Conservation (phyloP, 106 monocot genomes). For the Gastrodia elata region DNA sequence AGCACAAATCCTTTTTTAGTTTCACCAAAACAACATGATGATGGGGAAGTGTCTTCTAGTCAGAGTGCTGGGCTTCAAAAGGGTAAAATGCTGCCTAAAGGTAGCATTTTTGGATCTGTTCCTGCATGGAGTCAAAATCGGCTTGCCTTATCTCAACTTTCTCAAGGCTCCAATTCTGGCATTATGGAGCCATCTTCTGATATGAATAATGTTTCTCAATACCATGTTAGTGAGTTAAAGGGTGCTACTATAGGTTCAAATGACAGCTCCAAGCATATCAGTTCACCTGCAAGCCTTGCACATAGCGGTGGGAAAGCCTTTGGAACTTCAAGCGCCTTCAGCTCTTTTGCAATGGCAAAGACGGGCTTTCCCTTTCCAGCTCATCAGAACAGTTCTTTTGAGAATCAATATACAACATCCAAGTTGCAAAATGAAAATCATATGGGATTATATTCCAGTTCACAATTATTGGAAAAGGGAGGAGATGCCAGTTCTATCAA, state of each 20-base stretch:
- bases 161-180: slow-evolving; percentile 35
- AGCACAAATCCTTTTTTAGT: slow-evolving; percentile 24
- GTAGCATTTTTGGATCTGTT: slow-evolving; percentile 22
- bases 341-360: slow-evolving; percentile 30
- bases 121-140: slow-evolving; percentile 56
- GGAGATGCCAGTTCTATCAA: slow-evolving; percentile 24
- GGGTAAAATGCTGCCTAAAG: slow-evolving; percentile 27
- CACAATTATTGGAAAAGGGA: slow-evolving; percentile 44
- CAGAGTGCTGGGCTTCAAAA: slow-evolving; percentile 44
- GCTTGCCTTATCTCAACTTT: slow-evolving; percentile 23
- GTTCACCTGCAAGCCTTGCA: slow-evolving; percentile 6
- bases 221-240: slow-evolving; percentile 22
- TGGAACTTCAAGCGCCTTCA: slow-evolving; percentile 40
- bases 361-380: slow-evolving; percentile 26
- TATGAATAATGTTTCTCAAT: slow-evolving; percentile 18
- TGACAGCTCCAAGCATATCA: slow-evolving; percentile 14
- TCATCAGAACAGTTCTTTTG: slow-evolving; percentile 16
- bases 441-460: slow-evolving; percentile 25
- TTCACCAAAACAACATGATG: slow-evolving; percentile 36
- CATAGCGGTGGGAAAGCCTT: slow-evolving; percentile 18
- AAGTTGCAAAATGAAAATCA: slow-evolving; percentile 28
- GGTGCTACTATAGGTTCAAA: slow-evolving; percentile 13
- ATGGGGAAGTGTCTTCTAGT: slow-evolving; percentile 43
- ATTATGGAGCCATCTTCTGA: slow-evolving; percentile 22
- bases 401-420: slow-evolving; percentile 19